Evolutionary conservation across 2,329 filamentous ascomycete genomes (phyloP).

Genomic region (Epichloe bromicola): DNA sequence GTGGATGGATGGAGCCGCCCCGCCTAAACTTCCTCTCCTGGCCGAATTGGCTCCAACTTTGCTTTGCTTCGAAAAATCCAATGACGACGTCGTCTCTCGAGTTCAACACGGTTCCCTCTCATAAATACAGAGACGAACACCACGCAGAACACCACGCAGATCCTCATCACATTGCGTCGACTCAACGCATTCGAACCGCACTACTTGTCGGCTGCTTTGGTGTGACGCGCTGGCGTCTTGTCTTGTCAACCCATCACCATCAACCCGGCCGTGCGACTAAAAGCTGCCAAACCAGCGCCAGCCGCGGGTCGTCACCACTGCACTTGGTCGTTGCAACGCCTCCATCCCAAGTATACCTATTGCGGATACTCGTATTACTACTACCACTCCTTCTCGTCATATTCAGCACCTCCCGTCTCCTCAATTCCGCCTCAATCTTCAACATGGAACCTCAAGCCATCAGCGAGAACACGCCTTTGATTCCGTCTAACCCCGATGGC

Average conservation of each 20-base stretch:
- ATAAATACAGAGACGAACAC: neutral
- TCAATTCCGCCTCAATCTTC: neutral
- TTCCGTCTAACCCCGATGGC: constrained; percentile 12
- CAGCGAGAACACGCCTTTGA: constrained; percentile 23
- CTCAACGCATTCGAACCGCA: neutral
- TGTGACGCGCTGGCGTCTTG: neutral
- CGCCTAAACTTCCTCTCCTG: constrained; percentile 1
- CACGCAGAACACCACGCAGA: too few relatives aligned
- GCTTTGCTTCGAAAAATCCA: neutral
- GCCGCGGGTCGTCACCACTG: neutral
- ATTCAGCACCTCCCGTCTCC: neutral
- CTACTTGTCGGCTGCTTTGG: neutral
- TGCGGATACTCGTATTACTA: neutral
- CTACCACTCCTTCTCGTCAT: neutral
- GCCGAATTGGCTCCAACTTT: constrained; percentile 3
- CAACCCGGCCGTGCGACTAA: constrained; percentile 1
- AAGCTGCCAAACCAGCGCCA: neutral
- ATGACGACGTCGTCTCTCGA: neutral
- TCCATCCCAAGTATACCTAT: neutral
- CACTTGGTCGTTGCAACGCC: neutral
- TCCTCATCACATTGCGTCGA: neutral
- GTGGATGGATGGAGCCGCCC: constrained; percentile 1
- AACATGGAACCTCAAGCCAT: constrained; percentile 16
- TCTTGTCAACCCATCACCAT: neutral
- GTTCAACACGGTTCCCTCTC: neutral